phyloP scores from a whole-genome alignment of 2,329 filamentous ascomycete species.

The Claviceps sp. region DNA sequence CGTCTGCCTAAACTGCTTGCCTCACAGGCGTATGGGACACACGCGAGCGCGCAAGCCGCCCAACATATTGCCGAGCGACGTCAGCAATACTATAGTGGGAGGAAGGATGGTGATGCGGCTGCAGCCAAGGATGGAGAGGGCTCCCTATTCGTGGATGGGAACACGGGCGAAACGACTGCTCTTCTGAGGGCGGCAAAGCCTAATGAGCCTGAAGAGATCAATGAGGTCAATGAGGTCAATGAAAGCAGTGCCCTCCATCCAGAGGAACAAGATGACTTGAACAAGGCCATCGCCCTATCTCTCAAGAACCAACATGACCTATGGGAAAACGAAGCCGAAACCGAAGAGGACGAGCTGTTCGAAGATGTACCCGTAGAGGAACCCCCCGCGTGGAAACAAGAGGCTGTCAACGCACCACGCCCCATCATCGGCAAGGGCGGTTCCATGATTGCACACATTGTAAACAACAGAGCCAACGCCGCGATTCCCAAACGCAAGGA shows the following conservation, averaged over 20 bases:
- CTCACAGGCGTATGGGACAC: constrained; percentile 9
- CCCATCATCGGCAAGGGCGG: constrained; percentile 39
- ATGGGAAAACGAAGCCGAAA: constrained; percentile 20
- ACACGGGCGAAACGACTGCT: constrained; percentile 12
- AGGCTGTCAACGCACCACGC: constrained; percentile 33
- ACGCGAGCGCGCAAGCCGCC: constrained; percentile 13
- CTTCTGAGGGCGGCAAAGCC: constrained; percentile 15
- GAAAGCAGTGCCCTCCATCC: constrained; percentile 12
- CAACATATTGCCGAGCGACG: constrained; percentile 14
- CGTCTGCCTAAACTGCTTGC: constrained; percentile 50
- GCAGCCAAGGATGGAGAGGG: constrained; percentile 32
- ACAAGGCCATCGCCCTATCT: constrained; percentile 73
- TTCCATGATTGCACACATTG: constrained; percentile 55
- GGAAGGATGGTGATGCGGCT: constrained; percentile 5
- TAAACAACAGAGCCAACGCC: constrained; percentile 59
- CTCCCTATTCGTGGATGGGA: constrained; percentile 33
- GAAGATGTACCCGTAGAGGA: constrained; percentile 33
- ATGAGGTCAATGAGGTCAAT: background rate
- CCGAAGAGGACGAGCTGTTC: constrained; percentile 31
- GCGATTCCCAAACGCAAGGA: constrained; percentile 32
- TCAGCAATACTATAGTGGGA: constrained; percentile 15
- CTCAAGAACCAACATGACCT: constrained; percentile 49
- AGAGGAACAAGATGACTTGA: constrained; percentile 48
- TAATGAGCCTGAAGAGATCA: constrained; percentile 17
- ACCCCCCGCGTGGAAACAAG: constrained; percentile 42